Percentiles rank a stretch among this genome's conserved stretches.
phyloP scores from a whole-genome alignment of 2,329 filamentous ascomycete species.

The Achaetomium macrosporum region DNA sequence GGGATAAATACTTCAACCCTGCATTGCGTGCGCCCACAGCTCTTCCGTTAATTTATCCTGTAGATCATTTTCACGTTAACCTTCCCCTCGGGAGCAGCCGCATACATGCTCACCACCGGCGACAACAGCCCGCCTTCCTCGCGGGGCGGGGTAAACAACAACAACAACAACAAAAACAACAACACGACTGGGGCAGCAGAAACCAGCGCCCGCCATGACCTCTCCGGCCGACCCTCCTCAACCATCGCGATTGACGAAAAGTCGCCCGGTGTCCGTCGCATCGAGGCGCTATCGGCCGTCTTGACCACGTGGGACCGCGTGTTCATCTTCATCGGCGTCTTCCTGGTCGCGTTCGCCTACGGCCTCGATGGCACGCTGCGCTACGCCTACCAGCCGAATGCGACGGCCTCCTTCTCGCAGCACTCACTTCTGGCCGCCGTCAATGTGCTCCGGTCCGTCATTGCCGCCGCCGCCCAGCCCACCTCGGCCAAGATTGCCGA shows the following conservation, averaged over 20 bases:
- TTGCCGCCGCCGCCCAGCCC: slow-evolving; percentile 53
- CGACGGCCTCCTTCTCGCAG: slow-evolving; percentile 42
- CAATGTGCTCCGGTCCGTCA: slow-evolving; percentile 51
- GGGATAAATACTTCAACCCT: background rate
- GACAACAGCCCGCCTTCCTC: background rate
- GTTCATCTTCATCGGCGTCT: slow-evolving; percentile 55
- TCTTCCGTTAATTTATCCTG: background rate
- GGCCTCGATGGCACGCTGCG: slow-evolving; percentile 54
- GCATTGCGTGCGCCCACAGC: background rate
- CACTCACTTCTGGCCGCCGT: slow-evolving; percentile 55
- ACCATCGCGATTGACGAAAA: slow-evolving; percentile 22
- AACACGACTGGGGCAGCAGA: too few species aligned
- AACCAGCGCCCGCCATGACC: background rate
- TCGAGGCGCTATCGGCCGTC: slow-evolving; percentile 50
- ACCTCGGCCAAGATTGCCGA: slow-evolving; percentile 56
- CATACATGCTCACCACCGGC: background rate
- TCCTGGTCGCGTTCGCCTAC: slow-evolving; percentile 59
- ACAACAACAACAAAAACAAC: background rate
- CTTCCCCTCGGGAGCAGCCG: background rate
- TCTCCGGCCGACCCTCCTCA: background rate
- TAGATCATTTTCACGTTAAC: background rate
- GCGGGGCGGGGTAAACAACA: background rate
- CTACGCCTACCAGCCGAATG: slow-evolving; percentile 49
- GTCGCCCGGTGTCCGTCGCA: slow-evolving; percentile 51
- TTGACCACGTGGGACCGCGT: slow-evolving; percentile 48